Evolutionary conservation across 208 protist genomes (phyloP), one percentile per base, ranked within the genome.

Genomic region (Angomonas desouzai): DNA sequence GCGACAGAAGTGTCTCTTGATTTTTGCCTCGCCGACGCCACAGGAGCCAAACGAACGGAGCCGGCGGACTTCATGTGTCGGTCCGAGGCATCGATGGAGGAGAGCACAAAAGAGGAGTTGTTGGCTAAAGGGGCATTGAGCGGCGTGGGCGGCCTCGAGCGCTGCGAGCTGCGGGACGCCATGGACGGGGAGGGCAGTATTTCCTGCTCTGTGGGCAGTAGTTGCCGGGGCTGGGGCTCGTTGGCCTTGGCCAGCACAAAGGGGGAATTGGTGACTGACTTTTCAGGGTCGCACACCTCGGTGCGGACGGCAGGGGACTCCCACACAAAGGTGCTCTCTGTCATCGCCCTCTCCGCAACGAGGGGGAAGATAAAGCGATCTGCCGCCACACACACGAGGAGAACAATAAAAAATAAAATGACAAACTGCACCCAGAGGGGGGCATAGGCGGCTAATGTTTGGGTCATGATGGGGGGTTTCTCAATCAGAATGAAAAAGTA

Each of bases 401-500:
- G 6, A 55, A 87, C 87, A 48, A 61, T 11, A 18, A 58, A 1
- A 16, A 91, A 45, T 1, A 91, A 56, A 18, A 89, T 6, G 1
- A 81, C 11, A 65, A 76, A 87, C 63, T 89, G 80, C 18, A 62
- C 51, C 45, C 66, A 48, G 1, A 87, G 45, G 1, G 84, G 79
- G 18, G 89, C 47, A 49, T 79, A 83, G 32, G 40, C 55, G 13
- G 81, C 78, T 40, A 93, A 40, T 13, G 69, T 79, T 47, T 79
- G 63, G 11, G 79, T 72, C 70, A 93, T 74, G 60, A 93, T 74
- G 11, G 87, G 81, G 27, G 87, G 87, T 57, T 69, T 47, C 58
- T 89, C 87, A 60, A 93, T 89, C 20, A 84, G n/a, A 18, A 93
- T 63, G 62, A 93, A 91, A 45, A 74, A 72, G 43, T 77, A 76